Base-by-base conservation (phyloP, 305 asterid species). In the Monarda citriodora region DNA sequence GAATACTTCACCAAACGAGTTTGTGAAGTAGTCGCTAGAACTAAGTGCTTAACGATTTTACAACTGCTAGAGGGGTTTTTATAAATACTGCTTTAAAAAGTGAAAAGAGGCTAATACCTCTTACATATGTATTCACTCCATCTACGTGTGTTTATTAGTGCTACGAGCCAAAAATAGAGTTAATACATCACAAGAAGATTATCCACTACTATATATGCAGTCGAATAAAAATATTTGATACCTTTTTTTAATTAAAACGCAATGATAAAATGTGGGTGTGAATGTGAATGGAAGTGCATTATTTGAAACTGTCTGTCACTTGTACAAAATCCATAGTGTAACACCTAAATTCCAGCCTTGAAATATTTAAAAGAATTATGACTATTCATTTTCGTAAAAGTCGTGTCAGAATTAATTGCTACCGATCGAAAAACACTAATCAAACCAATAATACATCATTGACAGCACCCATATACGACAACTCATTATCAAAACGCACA, bases 321-420 rank as follows among this genome's bases (percentile, higher is more conserved):
- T 20, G 45, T 32, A 45, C 53, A 54, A 29, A 22, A 32, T 31
- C 55, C 18, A 49, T 25, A 40, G 55, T 64, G 54, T 48, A 56
- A 40, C 71, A 66, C 64, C 65, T 38, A 57, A 49, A 37, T 66
- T 66, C 64, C 53, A 57, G 70, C 59, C 55, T 17, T 49, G 58
- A 66, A 41, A 48, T 25, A n/a, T 23, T 26, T 20, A 37, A 17
- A 38, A 31, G 36, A 49, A 66, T 48, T 40, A 29, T 29, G 55
- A 58, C 49, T 17, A 41, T 61, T 61, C 44, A 46, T 46, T 7
- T 32, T 55, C 64, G 55, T 55, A 36, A 61, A 61, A 55, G 49
- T 58, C 9, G 26, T 61, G 64, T 62, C 64, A 26, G 60, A 17
- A 55, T 69, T 56, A 55, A 69, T 61, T 47, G 63, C 45, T 40